phyloP scores from a whole-genome alignment of 1,284 basidiomycete genomes.

The Ganoderma meredithae region DNA sequence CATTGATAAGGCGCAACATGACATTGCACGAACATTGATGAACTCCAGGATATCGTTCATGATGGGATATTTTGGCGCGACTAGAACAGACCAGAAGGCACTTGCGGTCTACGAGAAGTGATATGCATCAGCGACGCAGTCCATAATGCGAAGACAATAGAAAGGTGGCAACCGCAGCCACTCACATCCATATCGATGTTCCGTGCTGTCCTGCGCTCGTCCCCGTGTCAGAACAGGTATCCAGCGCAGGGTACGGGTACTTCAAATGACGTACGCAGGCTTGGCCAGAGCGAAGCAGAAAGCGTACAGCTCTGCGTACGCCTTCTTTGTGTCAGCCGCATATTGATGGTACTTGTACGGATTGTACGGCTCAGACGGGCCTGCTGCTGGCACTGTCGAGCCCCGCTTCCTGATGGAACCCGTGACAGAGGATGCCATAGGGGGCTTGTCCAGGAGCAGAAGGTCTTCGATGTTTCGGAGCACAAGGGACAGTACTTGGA shows the following conservation, averaged over 20 bases:
- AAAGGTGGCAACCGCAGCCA: constrained; percentile 6
- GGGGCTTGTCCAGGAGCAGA: constrained; percentile 58
- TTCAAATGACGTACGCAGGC: constrained; percentile 51
- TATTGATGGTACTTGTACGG: constrained; percentile 58
- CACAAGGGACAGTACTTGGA: constrained; percentile 55
- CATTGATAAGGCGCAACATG: neutral
- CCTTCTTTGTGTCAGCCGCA: constrained; percentile 54
- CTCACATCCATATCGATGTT: constrained; percentile 82
- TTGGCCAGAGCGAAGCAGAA: constrained; percentile 78
- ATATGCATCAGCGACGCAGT: neutral
- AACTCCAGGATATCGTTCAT: constrained; percentile 68
- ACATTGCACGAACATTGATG: constrained; percentile 57
- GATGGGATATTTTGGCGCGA: constrained; percentile 68
- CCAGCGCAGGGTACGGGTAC: neutral
- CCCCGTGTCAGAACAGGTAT: neutral
- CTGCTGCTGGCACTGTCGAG: constrained; percentile 14
- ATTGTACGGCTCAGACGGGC: constrained; percentile 57
- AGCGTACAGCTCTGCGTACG: constrained; percentile 69
- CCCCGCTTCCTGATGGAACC: constrained; percentile 47
- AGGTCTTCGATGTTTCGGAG: constrained; percentile 69
- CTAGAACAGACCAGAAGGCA: constrained; percentile 77
- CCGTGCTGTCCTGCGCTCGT: constrained; percentile 46
- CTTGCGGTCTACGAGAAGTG: constrained; percentile 59
- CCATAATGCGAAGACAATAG: neutral
- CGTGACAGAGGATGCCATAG: constrained; percentile 34